Conservation (phyloP, 345 rosid species). For the Passiflora organensis region DNA sequence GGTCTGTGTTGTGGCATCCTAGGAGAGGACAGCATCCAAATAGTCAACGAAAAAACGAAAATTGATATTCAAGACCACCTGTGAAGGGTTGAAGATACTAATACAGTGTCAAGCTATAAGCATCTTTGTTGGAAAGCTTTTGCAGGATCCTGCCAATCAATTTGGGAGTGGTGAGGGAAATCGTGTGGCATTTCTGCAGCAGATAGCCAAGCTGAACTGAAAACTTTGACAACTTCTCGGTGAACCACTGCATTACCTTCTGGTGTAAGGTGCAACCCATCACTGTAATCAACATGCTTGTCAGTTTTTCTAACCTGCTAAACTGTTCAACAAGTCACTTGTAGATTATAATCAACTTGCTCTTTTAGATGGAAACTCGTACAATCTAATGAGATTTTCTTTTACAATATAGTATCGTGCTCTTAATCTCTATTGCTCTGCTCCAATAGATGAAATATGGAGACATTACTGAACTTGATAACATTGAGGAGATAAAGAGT, state of each 20-base stretch:
- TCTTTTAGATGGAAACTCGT: not conserved
- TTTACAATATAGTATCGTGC: not conserved
- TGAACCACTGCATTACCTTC: conserved; percentile 70
- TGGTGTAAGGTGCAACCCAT: conserved; percentile 76
- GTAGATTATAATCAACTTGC: not conserved
- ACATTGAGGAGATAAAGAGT: not conserved
- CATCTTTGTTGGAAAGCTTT: conserved; percentile 55
- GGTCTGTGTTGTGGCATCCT: too few species aligned
- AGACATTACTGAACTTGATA: not conserved
- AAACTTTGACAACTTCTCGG: conserved; percentile 48
- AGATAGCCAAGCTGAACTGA: conserved; percentile 60
- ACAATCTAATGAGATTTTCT: not conserved
- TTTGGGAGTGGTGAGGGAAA: conserved; percentile 66
- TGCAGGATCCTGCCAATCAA: conserved; percentile 58
- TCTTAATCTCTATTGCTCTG: not conserved
- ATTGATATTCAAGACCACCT: too few species aligned
- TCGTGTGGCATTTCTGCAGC: conserved; percentile 77
- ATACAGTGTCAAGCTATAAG: too few species aligned
- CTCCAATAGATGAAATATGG: not conserved
- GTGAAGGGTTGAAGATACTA: too few species aligned
- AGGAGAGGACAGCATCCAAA: too few species aligned
- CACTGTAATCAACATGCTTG: conserved; percentile 43
- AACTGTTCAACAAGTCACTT: too few species aligned
- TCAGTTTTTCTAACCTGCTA: not conserved
- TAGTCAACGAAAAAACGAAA: too few species aligned